Evolutionary conservation across 2,329 filamentous ascomycete genomes (phyloP), one percentile per base, ranked within the genome.

Genomic region (Acrocalymma vagum): DNA sequence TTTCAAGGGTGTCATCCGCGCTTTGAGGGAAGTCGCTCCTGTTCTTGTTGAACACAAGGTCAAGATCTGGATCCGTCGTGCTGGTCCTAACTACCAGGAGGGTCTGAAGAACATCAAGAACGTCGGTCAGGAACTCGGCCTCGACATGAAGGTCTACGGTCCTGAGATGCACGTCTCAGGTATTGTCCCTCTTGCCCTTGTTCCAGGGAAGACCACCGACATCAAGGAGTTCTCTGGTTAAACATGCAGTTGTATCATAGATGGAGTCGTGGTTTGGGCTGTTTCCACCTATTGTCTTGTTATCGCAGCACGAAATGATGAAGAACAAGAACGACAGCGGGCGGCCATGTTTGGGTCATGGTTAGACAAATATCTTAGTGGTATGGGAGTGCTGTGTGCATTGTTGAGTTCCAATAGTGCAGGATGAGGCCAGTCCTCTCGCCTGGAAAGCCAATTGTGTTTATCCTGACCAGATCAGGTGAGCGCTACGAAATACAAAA

Each of bases 51-150:
- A 99, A 83, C 94, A 99, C 86, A 95, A 96, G 67, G 90, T 94
- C 56, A 87, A 95, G 78, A 96, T 97, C 80, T 97, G 93, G 94
- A 92, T 97, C 60, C 83, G 84, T 62, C 83, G 84, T 74, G 84
- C 94, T 37, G 90, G 94, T 48, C 94, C 94, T 75, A 99, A 99
- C 83, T 99, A 95, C 85, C 94, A 99, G 78, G 94, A 99, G 78
- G 94, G 94, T 78, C 87, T 99, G 57, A 96, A 96, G 86, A 99
- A 97, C 85, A 96, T 99, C 84, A 97, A 97, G 84, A 83, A 85
- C 33, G 93, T 95, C 47, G 94, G 91, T 48, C 85, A 93, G 72
- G 94, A 99, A 80, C 84, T 99, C 45, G 89, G 90, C 60, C 83
- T 99, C 55, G 85, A 96, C 78, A 96, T 97, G 90, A 91, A 97